Percentiles rank a stretch among this genome's conserved stretches.
Evolutionary conservation across 805 yeast species (phyloP).

Genomic region (Nakazawaea anatomiae): DNA sequence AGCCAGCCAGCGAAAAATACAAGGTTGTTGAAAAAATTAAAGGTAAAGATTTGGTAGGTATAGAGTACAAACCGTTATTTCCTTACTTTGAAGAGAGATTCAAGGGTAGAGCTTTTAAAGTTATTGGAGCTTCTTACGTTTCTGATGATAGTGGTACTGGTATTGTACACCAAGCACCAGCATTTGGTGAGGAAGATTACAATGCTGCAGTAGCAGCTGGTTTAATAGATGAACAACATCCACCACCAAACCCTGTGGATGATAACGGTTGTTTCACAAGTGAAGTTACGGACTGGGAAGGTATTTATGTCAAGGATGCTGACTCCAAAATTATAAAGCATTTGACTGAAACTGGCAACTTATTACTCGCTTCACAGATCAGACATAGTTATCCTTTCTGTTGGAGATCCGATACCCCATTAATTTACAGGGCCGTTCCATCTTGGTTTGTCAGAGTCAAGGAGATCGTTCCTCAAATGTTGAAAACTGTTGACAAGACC

Average conservation of each 20-base stretch:
- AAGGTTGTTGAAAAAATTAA: constrained; percentile 72
- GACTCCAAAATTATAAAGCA: constrained; percentile 85
- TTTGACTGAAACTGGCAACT: constrained; percentile 69
- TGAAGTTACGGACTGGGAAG: constrained; percentile 70
- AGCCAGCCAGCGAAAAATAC: constrained; percentile 86
- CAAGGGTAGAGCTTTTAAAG: constrained; percentile 75
- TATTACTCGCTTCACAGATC: constrained; percentile 74
- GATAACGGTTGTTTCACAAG: constrained; percentile 81
- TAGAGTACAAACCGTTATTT: constrained; percentile 77
- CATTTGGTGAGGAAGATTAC: constrained; percentile 99
- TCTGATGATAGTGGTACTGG: constrained; percentile 97
- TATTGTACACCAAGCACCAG: constrained; percentile 97
- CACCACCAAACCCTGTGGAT: constrained; percentile 93
- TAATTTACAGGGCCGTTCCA: constrained; percentile 93
- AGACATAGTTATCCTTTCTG: constrained; percentile 98
- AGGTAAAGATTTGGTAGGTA: constrained; percentile 78
- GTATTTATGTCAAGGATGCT: constrained; percentile 91
- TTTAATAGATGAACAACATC: constrained; percentile 57
- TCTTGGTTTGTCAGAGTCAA: constrained; percentile 96
- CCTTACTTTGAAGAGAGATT: constrained; percentile 73
- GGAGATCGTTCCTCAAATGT: constrained; percentile 84
- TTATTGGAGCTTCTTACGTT: constrained; percentile 78
- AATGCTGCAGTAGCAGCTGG: constrained; percentile 73
- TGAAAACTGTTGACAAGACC: constrained; percentile 77
- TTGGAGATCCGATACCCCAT: constrained; percentile 99